Evolutionary conservation across 2,329 filamentous ascomycete species (phyloP).

Genomic region (Penicillium frequentans): DNA sequence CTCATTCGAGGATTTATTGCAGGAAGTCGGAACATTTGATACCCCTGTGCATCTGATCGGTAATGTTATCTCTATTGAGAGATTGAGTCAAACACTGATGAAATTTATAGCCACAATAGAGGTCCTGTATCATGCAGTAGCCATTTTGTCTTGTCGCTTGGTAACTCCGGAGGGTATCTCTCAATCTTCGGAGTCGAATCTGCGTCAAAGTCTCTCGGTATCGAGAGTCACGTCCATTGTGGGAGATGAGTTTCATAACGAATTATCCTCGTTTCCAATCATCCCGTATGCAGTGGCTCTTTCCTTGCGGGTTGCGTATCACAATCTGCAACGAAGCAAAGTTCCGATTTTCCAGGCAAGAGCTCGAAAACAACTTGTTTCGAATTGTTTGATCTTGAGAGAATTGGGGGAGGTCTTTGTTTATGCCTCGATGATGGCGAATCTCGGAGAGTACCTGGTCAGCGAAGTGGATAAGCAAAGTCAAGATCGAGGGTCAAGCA

Average conservation of each 20-base stretch:
- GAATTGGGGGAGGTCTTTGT: background rate
- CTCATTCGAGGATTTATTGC: background rate
- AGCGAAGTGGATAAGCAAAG: background rate
- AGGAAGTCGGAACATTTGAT: background rate
- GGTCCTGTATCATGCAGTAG: background rate
- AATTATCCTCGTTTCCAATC: background rate
- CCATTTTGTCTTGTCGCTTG: background rate
- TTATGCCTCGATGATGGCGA: slow-evolving; percentile 1
- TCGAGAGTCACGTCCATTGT: slow-evolving; percentile 1
- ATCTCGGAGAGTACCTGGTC: background rate
- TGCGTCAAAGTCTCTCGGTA: slow-evolving; percentile 2
- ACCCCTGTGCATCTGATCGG: background rate
- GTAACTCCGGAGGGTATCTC: background rate
- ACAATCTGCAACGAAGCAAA: background rate
- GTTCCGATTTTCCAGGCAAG: background rate
- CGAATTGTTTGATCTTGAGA: background rate
- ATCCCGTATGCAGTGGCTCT: background rate
- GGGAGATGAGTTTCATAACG: slow-evolving; percentile 1
- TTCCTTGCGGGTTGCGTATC: background rate
- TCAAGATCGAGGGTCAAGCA: background rate
- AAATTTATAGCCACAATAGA: background rate
- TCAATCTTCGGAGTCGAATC: background rate
- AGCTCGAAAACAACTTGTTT: background rate
- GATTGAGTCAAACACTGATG: background rate
- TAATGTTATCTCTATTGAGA: background rate